Conservation (phyloP, 345 rosid species). For the Triadica sebifera region DNA sequence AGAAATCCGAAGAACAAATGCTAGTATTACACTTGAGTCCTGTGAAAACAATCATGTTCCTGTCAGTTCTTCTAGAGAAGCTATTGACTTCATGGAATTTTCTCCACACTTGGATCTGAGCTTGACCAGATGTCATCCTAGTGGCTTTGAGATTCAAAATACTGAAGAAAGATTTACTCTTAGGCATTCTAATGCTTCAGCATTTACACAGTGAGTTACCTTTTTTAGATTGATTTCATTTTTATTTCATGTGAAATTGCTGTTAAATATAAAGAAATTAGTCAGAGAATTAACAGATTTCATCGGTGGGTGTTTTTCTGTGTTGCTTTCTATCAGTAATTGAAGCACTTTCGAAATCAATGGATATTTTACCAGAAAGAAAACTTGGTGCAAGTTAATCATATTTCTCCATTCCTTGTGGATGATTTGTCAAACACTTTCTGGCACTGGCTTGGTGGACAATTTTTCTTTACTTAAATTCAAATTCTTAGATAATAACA, state of each 20-base stretch:
- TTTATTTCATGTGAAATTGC: not conserved
- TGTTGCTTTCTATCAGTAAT: not conserved
- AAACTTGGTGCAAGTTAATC: not conserved
- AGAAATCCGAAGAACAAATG: slow-evolving; percentile 31
- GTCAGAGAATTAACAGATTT: not conserved
- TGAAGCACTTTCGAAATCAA: not conserved
- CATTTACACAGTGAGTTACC: slow-evolving; percentile 67
- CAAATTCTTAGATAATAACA: slow-evolving; percentile 12
- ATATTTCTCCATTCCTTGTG: not conserved
- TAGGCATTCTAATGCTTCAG: slow-evolving; percentile 76
- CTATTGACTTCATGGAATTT: slow-evolving; percentile 72
- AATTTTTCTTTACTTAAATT: slow-evolving; percentile 3
- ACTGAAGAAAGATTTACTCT: slow-evolving; percentile 52
- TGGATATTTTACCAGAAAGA: not conserved
- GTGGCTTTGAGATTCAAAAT: slow-evolving; percentile 40
- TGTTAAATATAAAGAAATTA: not conserved
- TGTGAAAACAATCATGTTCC: slow-evolving; percentile 20
- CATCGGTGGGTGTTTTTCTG: not conserved
- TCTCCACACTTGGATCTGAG: slow-evolving; percentile 67
- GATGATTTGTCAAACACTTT: not conserved
- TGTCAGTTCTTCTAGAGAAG: slow-evolving; percentile 44
- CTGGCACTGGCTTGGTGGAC: not conserved
- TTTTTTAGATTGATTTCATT: not conserved
- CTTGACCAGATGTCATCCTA: slow-evolving; percentile 51
- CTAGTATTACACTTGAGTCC: slow-evolving; percentile 19